Evolutionary conservation across 441 rosid species (phyloP).

Genomic region (Gossypium laxum): DNA sequence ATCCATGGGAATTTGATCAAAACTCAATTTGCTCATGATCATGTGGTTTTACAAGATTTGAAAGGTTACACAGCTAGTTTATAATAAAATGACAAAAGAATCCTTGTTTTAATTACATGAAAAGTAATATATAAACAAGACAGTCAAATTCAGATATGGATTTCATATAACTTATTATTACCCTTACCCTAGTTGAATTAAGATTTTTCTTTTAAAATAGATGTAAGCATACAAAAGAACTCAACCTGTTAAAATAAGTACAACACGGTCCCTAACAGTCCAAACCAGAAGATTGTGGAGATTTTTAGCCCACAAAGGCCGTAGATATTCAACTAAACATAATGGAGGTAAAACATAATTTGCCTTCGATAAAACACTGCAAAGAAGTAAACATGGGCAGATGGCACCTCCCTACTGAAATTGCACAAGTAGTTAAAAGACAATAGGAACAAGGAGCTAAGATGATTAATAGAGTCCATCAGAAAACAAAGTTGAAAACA

Average conservation of each 20-base stretch:
- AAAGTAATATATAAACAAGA: not conserved
- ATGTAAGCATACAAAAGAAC: not conserved
- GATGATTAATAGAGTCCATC: not conserved
- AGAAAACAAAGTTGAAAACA: not conserved
- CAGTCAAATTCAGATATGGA: not conserved
- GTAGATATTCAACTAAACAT: not conserved
- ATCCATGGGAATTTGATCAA: not conserved
- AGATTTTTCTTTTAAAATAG: not conserved
- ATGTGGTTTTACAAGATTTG: not conserved
- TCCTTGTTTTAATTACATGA: not conserved
- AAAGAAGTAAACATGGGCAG: not conserved
- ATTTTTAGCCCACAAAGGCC: not conserved
- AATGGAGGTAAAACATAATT: not conserved
- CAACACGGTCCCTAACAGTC: not conserved
- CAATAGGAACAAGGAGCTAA: not conserved
- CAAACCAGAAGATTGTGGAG: not conserved
- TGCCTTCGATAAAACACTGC: not conserved
- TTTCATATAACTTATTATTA: not conserved
- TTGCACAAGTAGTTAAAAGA: not conserved
- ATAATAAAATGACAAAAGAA: not conserved
- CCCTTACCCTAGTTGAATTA: not conserved
- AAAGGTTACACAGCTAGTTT: not conserved
- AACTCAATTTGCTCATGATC: not conserved
- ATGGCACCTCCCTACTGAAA: not conserved
- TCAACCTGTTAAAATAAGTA: not conserved